phyloP scores from a whole-genome alignment of 352 stramenopile species.

The Aphanomyces euteiches region DNA sequence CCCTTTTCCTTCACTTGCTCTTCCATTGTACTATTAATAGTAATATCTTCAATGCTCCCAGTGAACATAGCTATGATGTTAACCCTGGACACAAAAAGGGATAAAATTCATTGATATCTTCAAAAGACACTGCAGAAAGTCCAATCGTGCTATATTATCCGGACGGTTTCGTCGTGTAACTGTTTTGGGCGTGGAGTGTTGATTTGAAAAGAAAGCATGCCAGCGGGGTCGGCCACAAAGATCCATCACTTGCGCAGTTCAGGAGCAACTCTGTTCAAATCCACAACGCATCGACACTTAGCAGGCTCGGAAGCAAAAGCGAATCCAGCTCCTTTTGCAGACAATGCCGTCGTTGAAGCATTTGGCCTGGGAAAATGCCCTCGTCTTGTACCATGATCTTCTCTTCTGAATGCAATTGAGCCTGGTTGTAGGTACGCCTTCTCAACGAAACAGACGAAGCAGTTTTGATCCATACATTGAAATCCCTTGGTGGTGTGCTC shows the following conservation, averaged over 20 bases:
- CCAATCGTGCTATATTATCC: too few species aligned
- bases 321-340: slow-evolving; percentile 49
- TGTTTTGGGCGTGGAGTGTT: too few species aligned
- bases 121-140: too few species aligned
- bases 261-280: slow-evolving; percentile 60
- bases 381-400: slow-evolving; percentile 40
- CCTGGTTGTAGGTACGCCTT: not conserved
- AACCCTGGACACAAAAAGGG: too few species aligned
- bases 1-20: too few species aligned
- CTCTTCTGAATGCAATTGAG: too few species aligned
- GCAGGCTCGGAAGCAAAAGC: slow-evolving; percentile 48
- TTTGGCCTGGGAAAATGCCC: slow-evolving; percentile 70
- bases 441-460: slow-evolving; percentile 51
- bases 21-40: too few species aligned
- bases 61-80: too few species aligned
- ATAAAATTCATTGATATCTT: too few species aligned
- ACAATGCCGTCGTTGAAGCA: slow-evolving; percentile 61
- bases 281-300: slow-evolving; percentile 57
- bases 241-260: slow-evolving; percentile 57
- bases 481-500: slow-evolving; percentile 48
- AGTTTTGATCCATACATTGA: slow-evolving; percentile 51
- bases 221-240: not conserved
- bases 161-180: too few species aligned
- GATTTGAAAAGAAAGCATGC: not conserved
- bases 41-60: too few species aligned